Base-by-base conservation (phyloP, 2,329 filamentous ascomycete species). In the Calonectria crousiana region DNA sequence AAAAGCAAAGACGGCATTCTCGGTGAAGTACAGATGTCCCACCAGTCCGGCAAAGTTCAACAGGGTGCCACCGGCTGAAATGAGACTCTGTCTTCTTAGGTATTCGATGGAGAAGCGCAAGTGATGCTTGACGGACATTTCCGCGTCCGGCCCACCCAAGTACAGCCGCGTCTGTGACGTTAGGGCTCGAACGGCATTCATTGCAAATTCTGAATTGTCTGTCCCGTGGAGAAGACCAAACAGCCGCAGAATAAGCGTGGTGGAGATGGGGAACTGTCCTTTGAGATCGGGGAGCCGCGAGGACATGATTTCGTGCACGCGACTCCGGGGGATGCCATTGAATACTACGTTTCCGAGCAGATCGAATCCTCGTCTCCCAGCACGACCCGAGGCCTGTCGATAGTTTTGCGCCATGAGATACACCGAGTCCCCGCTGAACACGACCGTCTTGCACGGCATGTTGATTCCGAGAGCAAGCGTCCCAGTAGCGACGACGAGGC, bases 21-120 rank as follows among this genome's bases (percentile, higher is more conserved):
- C 93, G 0, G 93, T 94, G 78, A 92, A 95, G 84, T 95, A 95
- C 1, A 96, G 85, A 83, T 95, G 93, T 0, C 91, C 90, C 0
- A 95, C 89, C 4, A 92, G 87, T 0, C 92, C 91, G 0, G 94
- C 90, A 80, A 96, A 95, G 81, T 96, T 94, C 16, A 95, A 84
- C 0, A 94, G 93, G 1, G 83, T 85, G 58, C 94, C 94, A 1
- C 84, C 81, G 0, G 85, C 82, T 4, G 90, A 91, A 11, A 96
- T 86, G 0, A 96, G 89, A 53, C 90, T 87, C 77, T 95, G 92
- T 44, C 93, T 88, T 26, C 93, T 89, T 0, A 96, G 87, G 78
- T 95, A 96, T 76, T 96, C 94, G 56, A 96, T 94, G 0, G 94
- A 95, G 82, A 96, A 96, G 4, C 94, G 90, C 9, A 96, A 83